Conservation (phyloP, 768 basidiomycete genomes). For the Chalciporus piperatus region DNA sequence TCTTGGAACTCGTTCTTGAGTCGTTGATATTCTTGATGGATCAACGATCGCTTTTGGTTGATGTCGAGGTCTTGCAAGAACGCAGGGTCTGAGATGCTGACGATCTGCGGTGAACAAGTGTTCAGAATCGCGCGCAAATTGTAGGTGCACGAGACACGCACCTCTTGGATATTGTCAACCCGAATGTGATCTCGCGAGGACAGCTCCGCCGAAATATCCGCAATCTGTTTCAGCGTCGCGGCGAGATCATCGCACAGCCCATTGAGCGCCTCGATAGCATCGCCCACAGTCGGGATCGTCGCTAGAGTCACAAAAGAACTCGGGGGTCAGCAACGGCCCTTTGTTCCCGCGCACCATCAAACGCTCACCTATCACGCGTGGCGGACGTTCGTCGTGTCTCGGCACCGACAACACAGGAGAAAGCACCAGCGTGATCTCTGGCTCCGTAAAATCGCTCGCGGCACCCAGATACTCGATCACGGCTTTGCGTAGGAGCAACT, state of each 20-base stretch:
- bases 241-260: conserved; percentile 61
- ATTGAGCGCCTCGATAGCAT: conserved; percentile 65
- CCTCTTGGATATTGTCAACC: conserved; percentile 71
- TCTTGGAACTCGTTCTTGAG: conserved; percentile 39
- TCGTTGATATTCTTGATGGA: conserved; percentile 58
- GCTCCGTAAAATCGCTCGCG: conserved; percentile 76
- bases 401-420: conserved; percentile 63
- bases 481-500: conserved; percentile 57
- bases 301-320: conserved; percentile 37
- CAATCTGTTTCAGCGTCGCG: conserved; percentile 61
- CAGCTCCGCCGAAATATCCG: conserved; percentile 67
- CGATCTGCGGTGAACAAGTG: conserved; percentile 37
- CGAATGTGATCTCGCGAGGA: conserved; percentile 67
- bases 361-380: conserved; percentile 55
- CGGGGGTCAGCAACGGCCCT: neutral
- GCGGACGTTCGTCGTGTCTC: conserved; percentile 53
- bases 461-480: conserved; percentile 66
- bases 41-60: conserved; percentile 62
- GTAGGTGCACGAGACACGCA: conserved; percentile 20
- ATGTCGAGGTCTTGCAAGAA: conserved; percentile 68
- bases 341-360: neutral
- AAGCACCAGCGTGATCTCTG: conserved; percentile 68
- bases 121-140: neutral
- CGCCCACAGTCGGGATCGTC: conserved; percentile 73
- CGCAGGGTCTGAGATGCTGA: conserved; percentile 47